Evolutionary conservation across 768 basidiomycete genomes (phyloP).

Genomic region (Boletus insuetus): DNA sequence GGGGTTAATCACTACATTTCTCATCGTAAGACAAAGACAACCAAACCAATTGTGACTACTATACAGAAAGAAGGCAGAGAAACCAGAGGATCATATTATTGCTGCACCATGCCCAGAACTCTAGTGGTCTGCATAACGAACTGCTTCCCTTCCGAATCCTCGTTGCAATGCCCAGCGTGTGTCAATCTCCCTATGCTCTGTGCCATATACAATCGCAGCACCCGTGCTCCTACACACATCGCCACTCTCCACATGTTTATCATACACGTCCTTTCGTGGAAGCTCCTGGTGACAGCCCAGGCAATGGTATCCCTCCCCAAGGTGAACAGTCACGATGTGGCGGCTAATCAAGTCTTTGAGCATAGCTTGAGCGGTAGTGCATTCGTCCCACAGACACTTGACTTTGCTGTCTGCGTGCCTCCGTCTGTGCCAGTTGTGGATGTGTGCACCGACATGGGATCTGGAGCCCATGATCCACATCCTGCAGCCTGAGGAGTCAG

Average conservation of each 20-base stretch:
- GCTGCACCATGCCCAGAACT: no score
- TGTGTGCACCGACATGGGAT: background rate
- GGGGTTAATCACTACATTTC: no score
- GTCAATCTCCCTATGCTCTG: background rate
- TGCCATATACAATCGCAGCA: background rate
- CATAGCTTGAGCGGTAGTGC: background rate
- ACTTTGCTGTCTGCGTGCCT: background rate
- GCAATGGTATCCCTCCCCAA: slow-evolving; percentile 3
- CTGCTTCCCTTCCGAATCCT: background rate
- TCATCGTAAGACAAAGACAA: no score
- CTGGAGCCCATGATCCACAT: slow-evolving; percentile 10
- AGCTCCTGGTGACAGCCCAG: background rate
- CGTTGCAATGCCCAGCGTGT: background rate
- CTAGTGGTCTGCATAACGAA: background rate
- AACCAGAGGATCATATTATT: no score
- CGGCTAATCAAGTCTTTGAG: background rate
- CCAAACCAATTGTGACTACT: no score
- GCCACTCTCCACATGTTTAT: background rate
- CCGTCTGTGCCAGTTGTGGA: slow-evolving; percentile 2
- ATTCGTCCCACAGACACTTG: slow-evolving; percentile 6
- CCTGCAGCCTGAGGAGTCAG: slow-evolving; percentile 3
- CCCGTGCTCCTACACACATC: background rate
- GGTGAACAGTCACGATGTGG: slow-evolving; percentile 6
- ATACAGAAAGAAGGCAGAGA: no score
- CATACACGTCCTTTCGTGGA: slow-evolving; percentile 6